These are phyloP conservation scores for Crithidia thermophila DNA, from an alignment of 208 protist species.

Conservation along the genomic window DNA sequence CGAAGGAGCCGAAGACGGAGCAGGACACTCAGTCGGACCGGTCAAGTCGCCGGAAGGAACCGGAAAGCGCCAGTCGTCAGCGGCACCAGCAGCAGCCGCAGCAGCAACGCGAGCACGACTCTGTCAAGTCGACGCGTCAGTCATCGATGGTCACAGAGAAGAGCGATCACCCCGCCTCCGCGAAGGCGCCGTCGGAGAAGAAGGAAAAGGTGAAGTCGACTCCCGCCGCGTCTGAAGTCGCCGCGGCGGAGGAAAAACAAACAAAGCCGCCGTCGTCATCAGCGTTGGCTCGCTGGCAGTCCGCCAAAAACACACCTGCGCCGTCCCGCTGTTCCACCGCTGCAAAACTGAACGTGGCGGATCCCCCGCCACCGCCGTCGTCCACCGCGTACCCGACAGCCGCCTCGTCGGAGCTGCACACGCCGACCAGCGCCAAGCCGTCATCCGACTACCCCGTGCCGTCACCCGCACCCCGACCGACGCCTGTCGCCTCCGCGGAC, in stretches of 20 bases:
- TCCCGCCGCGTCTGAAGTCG: background rate
- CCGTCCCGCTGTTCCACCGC: background rate
- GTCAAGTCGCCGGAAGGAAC: background rate
- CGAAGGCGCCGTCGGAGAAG: too few species aligned
- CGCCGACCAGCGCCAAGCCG: conserved; percentile 11
- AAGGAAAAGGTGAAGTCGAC: background rate
- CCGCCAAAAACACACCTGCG: background rate
- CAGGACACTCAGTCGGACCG: background rate
- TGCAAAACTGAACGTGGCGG: too few species aligned
- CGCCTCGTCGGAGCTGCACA: background rate
- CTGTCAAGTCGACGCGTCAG: background rate
- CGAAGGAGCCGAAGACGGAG: background rate
- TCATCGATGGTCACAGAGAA: background rate
- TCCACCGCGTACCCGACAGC: background rate
- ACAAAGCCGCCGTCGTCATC: background rate
- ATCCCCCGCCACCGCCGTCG: background rate
- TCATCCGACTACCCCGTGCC: conserved; percentile 3
- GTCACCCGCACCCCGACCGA: background rate
- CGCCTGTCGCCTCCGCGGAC: background rate
- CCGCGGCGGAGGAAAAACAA: too few species aligned
- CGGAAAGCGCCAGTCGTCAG: background rate
- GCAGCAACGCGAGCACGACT: background rate
- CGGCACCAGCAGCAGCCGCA: background rate
- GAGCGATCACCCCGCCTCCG: background rate
- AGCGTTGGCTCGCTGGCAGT: background rate